These are phyloP conservation scores for Claviceps quebecensis DNA, from an alignment of 2,329 filamentous ascomycete genomes.

Conservation along the genomic window DNA sequence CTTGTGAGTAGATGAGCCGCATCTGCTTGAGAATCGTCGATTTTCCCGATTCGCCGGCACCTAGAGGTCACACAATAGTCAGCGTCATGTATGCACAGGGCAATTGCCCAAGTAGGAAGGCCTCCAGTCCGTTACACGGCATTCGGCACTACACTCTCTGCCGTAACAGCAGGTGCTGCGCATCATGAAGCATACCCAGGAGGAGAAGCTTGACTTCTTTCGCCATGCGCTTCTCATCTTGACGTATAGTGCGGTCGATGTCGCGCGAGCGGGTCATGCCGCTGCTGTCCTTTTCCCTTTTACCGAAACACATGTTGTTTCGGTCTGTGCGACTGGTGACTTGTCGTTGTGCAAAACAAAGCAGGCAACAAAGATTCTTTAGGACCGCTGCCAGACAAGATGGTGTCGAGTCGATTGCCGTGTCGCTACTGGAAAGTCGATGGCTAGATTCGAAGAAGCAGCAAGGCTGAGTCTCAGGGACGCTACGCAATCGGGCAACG, in stretches of 20 bases:
- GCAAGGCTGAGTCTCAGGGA: not conserved
- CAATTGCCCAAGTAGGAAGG: not conserved
- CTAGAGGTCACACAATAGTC: conserved; percentile 30
- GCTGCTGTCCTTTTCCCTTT: conserved; percentile 31
- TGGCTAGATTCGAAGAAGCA: not conserved
- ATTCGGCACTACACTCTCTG: not conserved
- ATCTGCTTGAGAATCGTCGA: conserved; percentile 98
- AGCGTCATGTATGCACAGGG: not conserved
- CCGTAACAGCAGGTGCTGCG: not conserved
- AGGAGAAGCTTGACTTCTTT: conserved; percentile 89
- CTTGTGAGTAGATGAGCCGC: conserved; percentile 91
- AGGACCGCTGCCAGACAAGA: not conserved
- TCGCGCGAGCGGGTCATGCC: conserved; percentile 49
- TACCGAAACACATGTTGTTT: conserved; percentile 48
- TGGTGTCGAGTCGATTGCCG: not conserved
- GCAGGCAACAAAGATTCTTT: not conserved
- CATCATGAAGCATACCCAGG: conserved; percentile 46
- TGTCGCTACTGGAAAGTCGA: not conserved
- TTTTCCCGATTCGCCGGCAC: conserved; percentile 81
- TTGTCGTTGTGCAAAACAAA: not conserved
- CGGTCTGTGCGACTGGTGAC: not conserved
- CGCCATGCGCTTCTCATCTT: conserved; percentile 74
- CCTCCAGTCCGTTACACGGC: conserved; percentile 3
- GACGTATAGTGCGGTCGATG: conserved; percentile 73
- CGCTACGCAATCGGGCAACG: not conserved